Evolutionary conservation across 768 basidiomycete genomes (phyloP), one percentile per base, ranked within the genome.

Genomic region (Tylopilus vinaceipallidus): DNA sequence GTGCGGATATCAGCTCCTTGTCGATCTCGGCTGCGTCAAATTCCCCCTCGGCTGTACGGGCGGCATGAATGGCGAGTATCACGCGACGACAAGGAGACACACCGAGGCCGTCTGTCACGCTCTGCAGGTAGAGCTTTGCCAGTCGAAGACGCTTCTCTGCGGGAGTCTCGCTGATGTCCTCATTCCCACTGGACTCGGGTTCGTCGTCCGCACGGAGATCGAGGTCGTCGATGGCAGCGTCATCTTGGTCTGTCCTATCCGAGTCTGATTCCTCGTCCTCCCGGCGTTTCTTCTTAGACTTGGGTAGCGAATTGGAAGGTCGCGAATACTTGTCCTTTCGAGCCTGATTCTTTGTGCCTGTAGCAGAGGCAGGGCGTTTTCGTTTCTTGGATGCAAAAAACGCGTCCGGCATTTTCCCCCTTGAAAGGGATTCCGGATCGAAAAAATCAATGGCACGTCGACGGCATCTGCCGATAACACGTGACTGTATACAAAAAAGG

Each of bases 11-110:
- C 54, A 98, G 75, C 56, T 98, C 95, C 59, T 82, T 81, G 75
- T 99, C 97, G 23, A 98, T 84, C 58, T 98, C 95, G 2, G 91
- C 94, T 5, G 97, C 97, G 65, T 99, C 95, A 55, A 84, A 94
- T 54, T 93, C 93, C 29, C 88, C 91, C 22, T 94, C 94, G 50
- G 84, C 91, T 59, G 23, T 20, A 23, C 10, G 40, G 27, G 29
- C 8, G 30, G 12, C 27, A 49, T 52, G 33, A 62, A 42, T 3
- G 9, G 6, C 8, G 17, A 22, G 13, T 26, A 44, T 30, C 11
- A 49, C 34, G 45, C 8, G 41, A 3, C 35, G 29, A 45, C 4
- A 24, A 43, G 33, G 17, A 42, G 45, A 73, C 81, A 67, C 58
- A 82, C 86, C 75, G 24, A 95, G 68, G 32, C 79, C 82, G 51